Conservation (phyloP, 2,329 filamentous ascomycete genomes). For the Alternaria sp. region DNA sequence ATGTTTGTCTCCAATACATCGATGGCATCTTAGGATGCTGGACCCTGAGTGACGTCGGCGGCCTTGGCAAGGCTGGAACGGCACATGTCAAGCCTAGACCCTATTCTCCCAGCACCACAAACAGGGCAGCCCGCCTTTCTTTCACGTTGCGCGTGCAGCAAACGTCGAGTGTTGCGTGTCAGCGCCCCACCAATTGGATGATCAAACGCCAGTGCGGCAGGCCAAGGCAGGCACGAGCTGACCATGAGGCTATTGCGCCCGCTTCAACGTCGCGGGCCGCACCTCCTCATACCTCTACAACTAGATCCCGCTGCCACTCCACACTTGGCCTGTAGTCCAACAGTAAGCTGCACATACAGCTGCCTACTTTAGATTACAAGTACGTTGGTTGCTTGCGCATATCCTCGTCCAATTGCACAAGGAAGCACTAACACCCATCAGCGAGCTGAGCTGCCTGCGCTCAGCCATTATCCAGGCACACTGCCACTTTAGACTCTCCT, state of each 20-base stretch:
- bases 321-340: not conserved
- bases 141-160: conserved; percentile 7
- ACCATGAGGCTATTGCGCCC: conserved; percentile 22
- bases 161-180: conserved; percentile 13
- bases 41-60: conserved; percentile 30
- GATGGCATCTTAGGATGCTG: conserved; percentile 7
- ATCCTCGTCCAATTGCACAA: not conserved
- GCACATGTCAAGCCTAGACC: conserved; percentile 10
- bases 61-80: conserved; percentile 20
- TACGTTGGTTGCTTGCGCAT: not conserved
- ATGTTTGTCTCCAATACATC: not conserved
- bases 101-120: conserved; percentile 2
- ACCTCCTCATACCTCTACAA: conserved; percentile 14
- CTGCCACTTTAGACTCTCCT: not conserved
- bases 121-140: conserved; percentile 5
- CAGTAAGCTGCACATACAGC: not conserved
- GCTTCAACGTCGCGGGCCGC: conserved; percentile 29
- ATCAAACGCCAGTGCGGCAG: conserved; percentile 32
- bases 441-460: conserved; percentile 26
- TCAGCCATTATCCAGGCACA: conserved; percentile 9
- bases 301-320: conserved; percentile 14
- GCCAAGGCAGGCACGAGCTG: conserved; percentile 33
- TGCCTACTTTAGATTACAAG: not conserved
- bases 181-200: conserved; percentile 26
- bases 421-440: conserved; percentile 18